These are phyloP conservation scores for Amylocystis lapponica DNA, from an alignment of 768 basidiomycete species.

Conservation along the genomic window DNA sequence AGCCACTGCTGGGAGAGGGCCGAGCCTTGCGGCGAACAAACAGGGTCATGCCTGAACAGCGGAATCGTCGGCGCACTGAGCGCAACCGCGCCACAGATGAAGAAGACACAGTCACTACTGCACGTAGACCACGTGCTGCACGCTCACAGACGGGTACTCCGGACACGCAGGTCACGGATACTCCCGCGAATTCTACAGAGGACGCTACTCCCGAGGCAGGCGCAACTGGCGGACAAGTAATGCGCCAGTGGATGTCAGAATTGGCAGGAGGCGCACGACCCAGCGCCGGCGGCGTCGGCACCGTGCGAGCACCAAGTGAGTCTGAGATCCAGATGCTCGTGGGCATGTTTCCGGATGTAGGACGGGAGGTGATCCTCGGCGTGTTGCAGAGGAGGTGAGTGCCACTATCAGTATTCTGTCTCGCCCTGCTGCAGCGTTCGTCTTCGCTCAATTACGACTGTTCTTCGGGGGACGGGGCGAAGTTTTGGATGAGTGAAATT, in stretches of 20 bases:
- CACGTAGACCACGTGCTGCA: constrained; percentile 34
- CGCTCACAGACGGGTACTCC: background rate
- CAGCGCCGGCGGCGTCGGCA: constrained; percentile 9
- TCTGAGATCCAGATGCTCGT: constrained; percentile 70
- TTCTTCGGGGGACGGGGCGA: too few relatives aligned
- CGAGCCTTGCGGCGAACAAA: constrained; percentile 61
- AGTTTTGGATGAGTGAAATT: too few relatives aligned
- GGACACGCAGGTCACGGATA: background rate
- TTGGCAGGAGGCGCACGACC: constrained; percentile 9
- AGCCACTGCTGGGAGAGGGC: constrained; percentile 63
- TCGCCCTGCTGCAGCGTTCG: too few relatives aligned
- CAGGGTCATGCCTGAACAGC: constrained; percentile 64
- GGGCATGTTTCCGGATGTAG: constrained; percentile 79
- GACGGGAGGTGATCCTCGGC: constrained; percentile 64
- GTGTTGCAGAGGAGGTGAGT: constrained; percentile 80
- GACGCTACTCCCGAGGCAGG: constrained; percentile 1
- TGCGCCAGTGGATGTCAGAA: constrained; percentile 78
- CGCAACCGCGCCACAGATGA: constrained; percentile 26
- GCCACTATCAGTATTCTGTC: background rate
- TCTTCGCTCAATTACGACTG: too few relatives aligned
- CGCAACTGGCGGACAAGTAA: constrained; percentile 28
- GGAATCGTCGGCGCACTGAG: constrained; percentile 12
- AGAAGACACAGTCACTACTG: constrained; percentile 63
- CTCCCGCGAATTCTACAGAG: too few relatives aligned
- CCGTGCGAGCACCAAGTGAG: constrained; percentile 64